Base-by-base conservation (phyloP, 805 yeast genomes). In the Saccharomycopsis malanga region DNA sequence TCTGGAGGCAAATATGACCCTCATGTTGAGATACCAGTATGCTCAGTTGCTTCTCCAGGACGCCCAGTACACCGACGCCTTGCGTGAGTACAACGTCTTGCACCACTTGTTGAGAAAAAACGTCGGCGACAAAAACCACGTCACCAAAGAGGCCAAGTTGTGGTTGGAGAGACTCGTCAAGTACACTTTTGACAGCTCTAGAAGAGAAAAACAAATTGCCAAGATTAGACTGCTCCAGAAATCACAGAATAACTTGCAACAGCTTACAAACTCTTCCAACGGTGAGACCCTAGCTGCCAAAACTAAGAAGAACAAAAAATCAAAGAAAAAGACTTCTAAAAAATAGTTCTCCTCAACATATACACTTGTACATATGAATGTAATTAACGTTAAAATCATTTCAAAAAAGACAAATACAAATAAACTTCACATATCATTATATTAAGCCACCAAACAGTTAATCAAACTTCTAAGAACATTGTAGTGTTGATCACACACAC, bases 81-180 rank as follows among this genome's bases (percentile, higher is more conserved):
- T 75, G 45, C 76, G 71, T 15, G 71, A 73, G 48, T 76, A 81
- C 57, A 66, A 72, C 17, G 68, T 65, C 37, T 79, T 96, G 7
- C 73, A 73, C 53, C 71, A 66, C 7, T 69, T 76, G 17, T 84
- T 84, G 68, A 70, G 68, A 48, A 64, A 63, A 36, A 68, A 73
- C 30, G 69, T 81, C 34, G 96, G 96, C 24, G 74, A 79, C 21
- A 81, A 79, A 44, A 84, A 87, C 60, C 67, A 66, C 32, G 69
- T 76, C 48, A 78, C 96, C 21, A 74, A 71, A 51, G 91, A 87
- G 59, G 74, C 85, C 36, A 71, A 73, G 53, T 75, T 71, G 49
- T 83, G 88, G 77, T 74, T 74, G 35, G 69, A 71, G 37, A 79
- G 78, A 57, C 69, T 88, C 51, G 69, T 66, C 7, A 66, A 66